Percentiles rank a stretch among this genome's conserved stretches.
Evolutionary conservation across 108 stramenopile species (phyloP).

Genomic region (Cyclotella choctawhatcheeana): DNA sequence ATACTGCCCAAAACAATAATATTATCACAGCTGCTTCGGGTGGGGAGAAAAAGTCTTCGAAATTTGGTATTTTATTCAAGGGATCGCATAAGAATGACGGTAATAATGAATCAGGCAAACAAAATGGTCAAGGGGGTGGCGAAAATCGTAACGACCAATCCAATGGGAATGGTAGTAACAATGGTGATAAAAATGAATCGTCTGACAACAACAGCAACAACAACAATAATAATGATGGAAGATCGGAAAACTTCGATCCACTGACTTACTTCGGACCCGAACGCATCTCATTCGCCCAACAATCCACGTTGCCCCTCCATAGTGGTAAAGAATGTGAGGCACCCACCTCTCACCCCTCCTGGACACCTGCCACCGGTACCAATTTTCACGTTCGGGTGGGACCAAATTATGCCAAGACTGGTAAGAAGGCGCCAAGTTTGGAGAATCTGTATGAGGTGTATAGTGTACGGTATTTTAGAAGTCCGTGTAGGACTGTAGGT

Average conservation of each 20-base stretch:
- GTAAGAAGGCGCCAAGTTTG: conserved; percentile 40
- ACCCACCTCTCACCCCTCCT: conserved; percentile 37
- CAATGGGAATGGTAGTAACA: conserved; percentile 14
- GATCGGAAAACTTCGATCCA: conserved; percentile 3
- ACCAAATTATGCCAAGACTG: conserved; percentile 58
- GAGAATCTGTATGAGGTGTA: conserved; percentile 56
- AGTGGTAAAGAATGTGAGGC: conserved; percentile 28
- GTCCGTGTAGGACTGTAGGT: conserved; percentile 38
- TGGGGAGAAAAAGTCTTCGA: conserved; percentile 1
- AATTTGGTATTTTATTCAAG: conserved; percentile 20
- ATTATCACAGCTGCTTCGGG: background rate
- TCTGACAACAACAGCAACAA: background rate
- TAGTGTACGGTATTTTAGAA: conserved; percentile 43
- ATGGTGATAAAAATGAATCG: conserved; percentile 17
- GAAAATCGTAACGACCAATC: no score
- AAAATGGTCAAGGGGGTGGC: no score
- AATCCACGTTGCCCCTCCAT: conserved; percentile 40
- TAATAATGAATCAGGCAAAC: background rate
- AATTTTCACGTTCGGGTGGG: conserved; percentile 54
- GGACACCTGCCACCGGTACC: conserved; percentile 45
- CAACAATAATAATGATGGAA: conserved; percentile 8
- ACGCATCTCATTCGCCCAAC: conserved; percentile 24
- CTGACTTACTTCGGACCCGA: conserved; percentile 20
- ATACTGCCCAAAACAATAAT: background rate
- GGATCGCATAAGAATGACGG: background rate